phyloP scores from a whole-genome alignment of 2,329 filamentous ascomycete genomes.

The Tolypocladium tundrense region DNA sequence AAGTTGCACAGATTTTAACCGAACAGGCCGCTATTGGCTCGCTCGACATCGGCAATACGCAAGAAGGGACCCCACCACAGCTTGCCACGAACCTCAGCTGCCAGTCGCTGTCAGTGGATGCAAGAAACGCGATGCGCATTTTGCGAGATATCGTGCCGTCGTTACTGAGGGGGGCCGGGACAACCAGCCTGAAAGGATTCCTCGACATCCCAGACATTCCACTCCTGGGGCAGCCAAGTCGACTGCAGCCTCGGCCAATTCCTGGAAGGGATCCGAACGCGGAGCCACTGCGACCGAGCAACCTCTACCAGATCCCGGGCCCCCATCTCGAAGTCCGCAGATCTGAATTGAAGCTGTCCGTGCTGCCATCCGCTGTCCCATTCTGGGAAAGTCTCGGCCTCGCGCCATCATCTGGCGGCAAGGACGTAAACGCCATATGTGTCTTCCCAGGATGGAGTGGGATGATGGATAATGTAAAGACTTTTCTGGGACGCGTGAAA shows the following conservation, averaged over 20 bases:
- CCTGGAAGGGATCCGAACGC: slow-evolving; percentile 28
- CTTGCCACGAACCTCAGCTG: slow-evolving; percentile 22
- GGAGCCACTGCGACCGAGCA: slow-evolving; percentile 39
- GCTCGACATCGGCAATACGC: slow-evolving; percentile 22
- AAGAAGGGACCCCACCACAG: slow-evolving; percentile 7
- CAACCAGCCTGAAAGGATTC: slow-evolving; percentile 34
- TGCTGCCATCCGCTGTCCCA: slow-evolving; percentile 61
- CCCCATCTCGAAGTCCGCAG: slow-evolving; percentile 66
- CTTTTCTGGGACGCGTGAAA: slow-evolving; percentile 58
- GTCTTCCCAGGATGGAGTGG: slow-evolving; percentile 59
- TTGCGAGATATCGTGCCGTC: slow-evolving; percentile 34
- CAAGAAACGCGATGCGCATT: slow-evolving; percentile 37
- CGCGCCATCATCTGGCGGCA: slow-evolving; percentile 57
- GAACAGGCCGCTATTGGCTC: slow-evolving; percentile 54
- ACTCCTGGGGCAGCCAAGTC: slow-evolving; percentile 38
- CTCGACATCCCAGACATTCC: slow-evolving; percentile 49
- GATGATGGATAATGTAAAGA: slow-evolving; percentile 47
- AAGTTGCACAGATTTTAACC: slow-evolving; percentile 60
- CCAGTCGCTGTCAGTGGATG: slow-evolving; percentile 30
- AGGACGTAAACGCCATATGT: slow-evolving; percentile 62
- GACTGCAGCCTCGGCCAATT: slow-evolving; percentile 38
- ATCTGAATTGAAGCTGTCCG: slow-evolving; percentile 57
- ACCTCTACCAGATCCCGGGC: slow-evolving; percentile 51
- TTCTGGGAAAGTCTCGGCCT: slow-evolving; percentile 80
- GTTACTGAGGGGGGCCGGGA: slow-evolving; percentile 28